phyloP scores from a whole-genome alignment of 1,284 basidiomycete genomes.

The Sporisorium iseilematis-ciliati region DNA sequence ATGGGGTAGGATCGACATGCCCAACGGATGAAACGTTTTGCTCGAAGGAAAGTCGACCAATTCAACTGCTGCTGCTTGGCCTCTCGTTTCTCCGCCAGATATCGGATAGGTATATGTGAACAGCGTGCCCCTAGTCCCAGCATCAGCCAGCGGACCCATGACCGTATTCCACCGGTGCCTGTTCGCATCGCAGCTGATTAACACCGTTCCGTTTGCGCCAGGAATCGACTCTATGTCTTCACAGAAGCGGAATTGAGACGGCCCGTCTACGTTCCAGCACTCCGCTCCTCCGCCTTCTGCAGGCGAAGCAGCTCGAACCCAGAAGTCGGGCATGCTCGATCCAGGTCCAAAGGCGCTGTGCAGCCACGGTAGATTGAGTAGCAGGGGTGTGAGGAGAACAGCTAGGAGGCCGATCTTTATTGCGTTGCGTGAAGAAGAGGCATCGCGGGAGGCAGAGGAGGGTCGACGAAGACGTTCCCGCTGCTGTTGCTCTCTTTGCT shows the following conservation, averaged over 20 bases:
- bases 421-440: background rate
- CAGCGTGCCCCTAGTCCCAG: constrained; percentile 20
- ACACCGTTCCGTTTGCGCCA: constrained; percentile 9
- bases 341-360: constrained; percentile 23
- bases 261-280: constrained; percentile 5
- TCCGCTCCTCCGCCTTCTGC: background rate
- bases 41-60: constrained; percentile 21
- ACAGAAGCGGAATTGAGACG: constrained; percentile 26
- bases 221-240: constrained; percentile 39
- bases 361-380: constrained; percentile 32
- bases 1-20: constrained; percentile 14
- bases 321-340: constrained; percentile 20
- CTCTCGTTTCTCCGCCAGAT: background rate
- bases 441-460: background rate
- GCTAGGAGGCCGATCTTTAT: constrained; percentile 15
- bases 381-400: constrained; percentile 13
- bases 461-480: background rate
- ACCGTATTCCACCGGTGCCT: constrained; percentile 48
- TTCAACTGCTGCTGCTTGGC: constrained; percentile 9
- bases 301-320: constrained; percentile 15
- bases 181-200: constrained; percentile 44
- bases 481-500: constrained; percentile 10
- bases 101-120: constrained; percentile 30
- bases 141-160: constrained; percentile 35
- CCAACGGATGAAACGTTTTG: constrained; percentile 42